Conservation (phyloP, 2,329 filamentous ascomycete genomes). For the Colletotrichum camelliae region DNA sequence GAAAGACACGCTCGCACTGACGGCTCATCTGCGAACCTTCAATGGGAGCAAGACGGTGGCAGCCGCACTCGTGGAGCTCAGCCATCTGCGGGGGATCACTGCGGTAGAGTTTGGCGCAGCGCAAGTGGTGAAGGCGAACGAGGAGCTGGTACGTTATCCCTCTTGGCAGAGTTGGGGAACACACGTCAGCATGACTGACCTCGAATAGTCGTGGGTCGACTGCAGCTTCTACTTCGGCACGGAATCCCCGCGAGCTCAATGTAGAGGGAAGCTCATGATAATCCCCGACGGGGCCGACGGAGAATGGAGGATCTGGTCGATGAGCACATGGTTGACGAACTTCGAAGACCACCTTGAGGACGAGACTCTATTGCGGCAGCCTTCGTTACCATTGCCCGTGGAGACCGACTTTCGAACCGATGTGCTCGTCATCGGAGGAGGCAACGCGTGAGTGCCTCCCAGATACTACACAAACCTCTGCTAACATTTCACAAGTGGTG, state of each 20-base stretch:
- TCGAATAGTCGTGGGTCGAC: neutral
- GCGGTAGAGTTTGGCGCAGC: neutral
- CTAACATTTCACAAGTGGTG: constrained; percentile 19
- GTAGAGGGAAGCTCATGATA: constrained; percentile 36
- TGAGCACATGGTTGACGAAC: constrained; percentile 33
- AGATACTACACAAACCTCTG: neutral
- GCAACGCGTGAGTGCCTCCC: constrained; percentile 31
- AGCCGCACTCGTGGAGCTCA: neutral
- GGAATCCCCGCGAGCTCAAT: constrained; percentile 29
- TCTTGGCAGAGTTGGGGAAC: neutral
- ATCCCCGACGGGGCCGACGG: constrained; percentile 24
- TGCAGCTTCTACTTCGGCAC: constrained; percentile 36
- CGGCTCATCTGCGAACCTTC: constrained; percentile 18
- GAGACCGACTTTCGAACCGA: constrained; percentile 30
- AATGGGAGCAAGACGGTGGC: neutral
- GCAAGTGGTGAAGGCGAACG: constrained; percentile 1
- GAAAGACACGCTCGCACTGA: constrained; percentile 19
- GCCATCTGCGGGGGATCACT: neutral
- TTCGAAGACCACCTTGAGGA: constrained; percentile 32
- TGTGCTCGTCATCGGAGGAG: constrained; percentile 38
- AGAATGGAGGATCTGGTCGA: constrained; percentile 39
- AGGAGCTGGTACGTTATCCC: neutral
- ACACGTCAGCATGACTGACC: neutral
- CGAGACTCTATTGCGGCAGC: constrained; percentile 24
- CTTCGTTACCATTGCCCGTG: constrained; percentile 22